Evolutionary conservation across 2,329 filamentous ascomycete genomes (phyloP), one percentile per base, ranked within the genome.

Genomic region (Albifimbria verrucaria): DNA sequence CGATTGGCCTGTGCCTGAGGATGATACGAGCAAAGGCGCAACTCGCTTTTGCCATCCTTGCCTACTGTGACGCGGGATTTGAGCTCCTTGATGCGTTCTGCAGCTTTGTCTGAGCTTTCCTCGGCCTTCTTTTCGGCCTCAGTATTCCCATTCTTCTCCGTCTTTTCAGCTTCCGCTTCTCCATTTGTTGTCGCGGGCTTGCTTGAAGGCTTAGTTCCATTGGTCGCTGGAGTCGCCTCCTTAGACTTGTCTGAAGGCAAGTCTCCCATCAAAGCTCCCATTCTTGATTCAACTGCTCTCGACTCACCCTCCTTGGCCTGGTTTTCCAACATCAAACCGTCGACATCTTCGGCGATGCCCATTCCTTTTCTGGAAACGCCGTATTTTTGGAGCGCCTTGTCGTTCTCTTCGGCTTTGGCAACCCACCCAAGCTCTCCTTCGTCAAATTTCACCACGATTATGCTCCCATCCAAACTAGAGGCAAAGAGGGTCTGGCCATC

Each of bases 181-280:
- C 72, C 75, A 51, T 77, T 76, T 1, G 72, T 71, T 3, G 72
- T 56, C 10, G 68, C 63, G 21, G 67, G 62, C 24, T 73, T 78
- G 3, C 71, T 63, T 18, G 62, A 58, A 4, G 68, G 57, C 57
- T 79, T 90, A 69, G 67, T 74, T 0, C 79, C 80, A 51, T 82
- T 82, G 23, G 74, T 72, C n/a, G 67, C 74, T 50, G 75, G 69
- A 4, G 73, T 69, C 9, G 72, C 68, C 49, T 77, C 74, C 41
- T 83, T 83, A 3, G 78, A 75, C 28, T 83, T 82, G 4, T 79
- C 77, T 3, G 80, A 70, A 2, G 80, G 79, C 18, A 82, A 81
- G 65, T 96, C 92, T 6, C 93, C 93, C 94, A 99, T 99, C 36
- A 99, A 74, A n/a, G 93, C 93, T 12, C 94, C 94, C 94, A 99